Conservation (phyloP, 1,139 yeast genomes). For the Kurtzmaniella quercitrusa region DNA sequence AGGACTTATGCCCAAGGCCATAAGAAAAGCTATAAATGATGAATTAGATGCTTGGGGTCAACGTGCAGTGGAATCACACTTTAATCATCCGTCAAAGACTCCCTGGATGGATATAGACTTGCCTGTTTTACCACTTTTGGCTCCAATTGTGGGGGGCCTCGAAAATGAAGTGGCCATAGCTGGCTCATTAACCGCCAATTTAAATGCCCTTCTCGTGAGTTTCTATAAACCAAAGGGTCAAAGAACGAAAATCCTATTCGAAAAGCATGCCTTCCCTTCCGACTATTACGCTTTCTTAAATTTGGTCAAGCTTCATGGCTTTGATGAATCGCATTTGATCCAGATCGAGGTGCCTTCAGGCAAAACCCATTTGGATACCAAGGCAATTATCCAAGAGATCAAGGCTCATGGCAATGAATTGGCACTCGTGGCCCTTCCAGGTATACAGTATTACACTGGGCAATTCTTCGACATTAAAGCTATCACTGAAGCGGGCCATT, state of each 20-base stretch:
- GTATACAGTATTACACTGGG: constrained; percentile 90
- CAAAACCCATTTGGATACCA: constrained; percentile 55
- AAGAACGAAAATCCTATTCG: constrained; percentile 72
- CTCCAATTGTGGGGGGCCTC: constrained; percentile 72
- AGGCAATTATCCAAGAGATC: constrained; percentile 56
- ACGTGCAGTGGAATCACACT: constrained; percentile 83
- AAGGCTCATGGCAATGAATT: constrained; percentile 57
- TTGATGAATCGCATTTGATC: constrained; percentile 55
- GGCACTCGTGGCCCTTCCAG: constrained; percentile 78
- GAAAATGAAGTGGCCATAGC: constrained; percentile 76
- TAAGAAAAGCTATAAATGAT: constrained; percentile 51
- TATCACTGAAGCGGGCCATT: constrained; percentile 56
- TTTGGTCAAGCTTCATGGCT: constrained; percentile 63
- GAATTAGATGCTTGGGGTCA: constrained; percentile 81
- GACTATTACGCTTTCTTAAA: constrained; percentile 85
- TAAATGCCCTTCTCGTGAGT: constrained; percentile 68
- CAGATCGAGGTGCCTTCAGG: constrained; percentile 58
- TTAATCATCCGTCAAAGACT: constrained; percentile 60
- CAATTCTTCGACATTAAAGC: constrained; percentile 70
- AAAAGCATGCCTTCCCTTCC: constrained; percentile 86
- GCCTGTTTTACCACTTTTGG: constrained; percentile 64
- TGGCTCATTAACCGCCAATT: constrained; percentile 81
- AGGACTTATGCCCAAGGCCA: constrained; percentile 77
- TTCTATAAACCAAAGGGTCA: constrained; percentile 66
- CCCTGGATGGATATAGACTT: constrained; percentile 83